A percentile compares a stretch with the other conserved stretches of the same genome.
These are phyloP conservation scores for Rhododendron ferrugineum DNA, from an alignment of 148 eudicot species.

Conservation along the genomic window DNA sequence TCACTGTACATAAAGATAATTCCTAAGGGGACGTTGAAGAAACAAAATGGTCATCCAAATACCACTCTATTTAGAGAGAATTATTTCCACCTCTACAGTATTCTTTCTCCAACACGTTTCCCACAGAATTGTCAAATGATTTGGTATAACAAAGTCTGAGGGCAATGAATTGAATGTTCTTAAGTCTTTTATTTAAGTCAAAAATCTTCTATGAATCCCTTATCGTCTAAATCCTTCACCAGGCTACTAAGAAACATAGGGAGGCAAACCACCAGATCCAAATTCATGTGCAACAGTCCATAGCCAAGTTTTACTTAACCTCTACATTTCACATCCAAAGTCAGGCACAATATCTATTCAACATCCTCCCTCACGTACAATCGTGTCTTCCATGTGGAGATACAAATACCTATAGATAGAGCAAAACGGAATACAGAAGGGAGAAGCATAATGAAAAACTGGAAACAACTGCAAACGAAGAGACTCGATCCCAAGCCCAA, in stretches of 20 bases:
- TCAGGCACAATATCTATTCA: not conserved
- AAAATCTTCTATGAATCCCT: not conserved
- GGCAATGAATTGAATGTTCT: not conserved
- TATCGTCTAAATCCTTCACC: conserved; percentile 1
- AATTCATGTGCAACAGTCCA: not conserved
- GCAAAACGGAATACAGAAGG: not conserved
- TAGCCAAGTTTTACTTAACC: not conserved
- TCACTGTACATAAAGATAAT: not conserved
- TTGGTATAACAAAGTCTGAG: not conserved
- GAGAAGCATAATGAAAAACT: not conserved
- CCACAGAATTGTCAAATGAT: not conserved
- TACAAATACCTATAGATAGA: not conserved
- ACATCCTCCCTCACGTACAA: not conserved
- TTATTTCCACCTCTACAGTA: not conserved
- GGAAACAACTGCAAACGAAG: not conserved
- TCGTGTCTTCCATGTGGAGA: not conserved
- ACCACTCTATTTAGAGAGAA: not conserved
- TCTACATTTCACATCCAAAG: not conserved
- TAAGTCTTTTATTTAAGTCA: not conserved
- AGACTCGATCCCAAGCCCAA: not conserved
- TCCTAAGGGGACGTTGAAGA: not conserved
- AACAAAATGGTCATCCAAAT: not conserved
- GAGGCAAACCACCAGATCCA: not conserved
- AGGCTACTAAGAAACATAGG: not conserved
- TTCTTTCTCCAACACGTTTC: not conserved